Evolutionary conservation across 805 yeast genomes (phyloP).

Genomic region (Pichia nakasei): DNA sequence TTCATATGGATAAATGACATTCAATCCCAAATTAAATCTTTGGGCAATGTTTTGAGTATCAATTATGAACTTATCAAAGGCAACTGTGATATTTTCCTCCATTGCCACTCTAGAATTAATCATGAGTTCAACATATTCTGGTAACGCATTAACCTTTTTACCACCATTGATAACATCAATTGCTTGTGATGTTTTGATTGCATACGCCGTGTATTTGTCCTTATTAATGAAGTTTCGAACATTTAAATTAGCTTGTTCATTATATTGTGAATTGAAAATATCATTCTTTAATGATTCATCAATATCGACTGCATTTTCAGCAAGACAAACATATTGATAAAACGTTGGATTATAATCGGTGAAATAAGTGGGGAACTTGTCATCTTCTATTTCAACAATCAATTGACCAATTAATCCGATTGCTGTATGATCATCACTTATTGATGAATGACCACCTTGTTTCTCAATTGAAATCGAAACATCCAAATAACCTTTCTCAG

Average conservation of each 20-base stretch:
- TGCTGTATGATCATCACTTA: constrained; percentile 41
- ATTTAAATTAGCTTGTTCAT: constrained; percentile 29
- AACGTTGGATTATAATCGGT: constrained; percentile 37
- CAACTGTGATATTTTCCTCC: constrained; percentile 31
- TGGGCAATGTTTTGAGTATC: constrained; percentile 28
- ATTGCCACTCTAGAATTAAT: constrained; percentile 40
- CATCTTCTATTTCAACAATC: constrained; percentile 30
- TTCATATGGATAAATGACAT: constrained; percentile 2
- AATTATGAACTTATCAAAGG: constrained; percentile 26
- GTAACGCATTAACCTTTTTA: constrained; percentile 39
- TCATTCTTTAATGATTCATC: constrained; percentile 26
- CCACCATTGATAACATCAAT: constrained; percentile 40
- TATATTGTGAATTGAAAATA: constrained; percentile 31
- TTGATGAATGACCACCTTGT: constrained; percentile 44
- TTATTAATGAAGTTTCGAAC: constrained; percentile 28
- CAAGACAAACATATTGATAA: constrained; percentile 36
- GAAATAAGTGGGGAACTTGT: constrained; percentile 30
- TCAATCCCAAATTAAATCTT: constrained; percentile 28
- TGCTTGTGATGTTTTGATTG: constrained; percentile 40
- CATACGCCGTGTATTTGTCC: constrained; percentile 25
- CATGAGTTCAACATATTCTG: constrained; percentile 36
- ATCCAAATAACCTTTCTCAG: constrained; percentile 41
- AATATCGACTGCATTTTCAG: constrained; percentile 33
- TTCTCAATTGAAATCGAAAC: constrained; percentile 32
- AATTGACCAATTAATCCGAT: constrained; percentile 39